Evolutionary conservation across 148 eudicot species (phyloP).

Genomic region (Nepenthes mirabilis): DNA sequence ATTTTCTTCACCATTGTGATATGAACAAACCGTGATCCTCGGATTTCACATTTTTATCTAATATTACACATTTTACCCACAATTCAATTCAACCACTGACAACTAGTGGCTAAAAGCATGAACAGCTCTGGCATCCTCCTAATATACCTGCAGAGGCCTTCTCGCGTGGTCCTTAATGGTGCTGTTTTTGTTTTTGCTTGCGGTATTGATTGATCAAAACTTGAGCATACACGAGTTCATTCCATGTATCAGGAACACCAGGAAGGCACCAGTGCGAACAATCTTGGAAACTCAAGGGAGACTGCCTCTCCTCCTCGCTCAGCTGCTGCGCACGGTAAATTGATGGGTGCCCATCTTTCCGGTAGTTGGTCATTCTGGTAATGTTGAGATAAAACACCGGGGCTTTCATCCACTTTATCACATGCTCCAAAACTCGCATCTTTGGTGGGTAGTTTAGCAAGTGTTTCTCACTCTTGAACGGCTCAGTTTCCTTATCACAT

Average conservation of each 20-base stretch:
- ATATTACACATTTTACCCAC: too few species aligned
- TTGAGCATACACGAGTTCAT: constrained; percentile 44
- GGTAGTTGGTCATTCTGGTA: constrained; percentile 43
- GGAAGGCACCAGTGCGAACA: constrained; percentile 91
- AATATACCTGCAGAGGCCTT: too few species aligned
- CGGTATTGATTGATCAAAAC: constrained; percentile 29
- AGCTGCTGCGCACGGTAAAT: constrained; percentile 31
- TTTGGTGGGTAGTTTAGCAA: constrained; percentile 20
- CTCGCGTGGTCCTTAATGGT: background rate
- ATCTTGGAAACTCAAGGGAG: constrained; percentile 34
- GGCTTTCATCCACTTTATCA: constrained; percentile 29
- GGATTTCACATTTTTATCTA: too few species aligned
- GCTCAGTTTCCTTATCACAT: constrained; percentile 53
- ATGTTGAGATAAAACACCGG: constrained; percentile 51
- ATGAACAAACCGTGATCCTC: too few species aligned
- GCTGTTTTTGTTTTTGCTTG: constrained; percentile 11
- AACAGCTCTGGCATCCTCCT: too few species aligned
- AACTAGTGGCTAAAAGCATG: too few species aligned
- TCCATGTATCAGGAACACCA: constrained; percentile 82
- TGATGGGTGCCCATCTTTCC: constrained; percentile 69
- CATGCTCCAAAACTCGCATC: constrained; percentile 32
- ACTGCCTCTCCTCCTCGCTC: constrained; percentile 35
- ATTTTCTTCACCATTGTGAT: too few species aligned
- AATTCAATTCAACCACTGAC: too few species aligned
- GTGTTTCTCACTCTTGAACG: constrained; percentile 29